Evolutionary conservation across 2,329 filamentous ascomycete genomes (phyloP).

Genomic region (Fusarium cyanostomum): DNA sequence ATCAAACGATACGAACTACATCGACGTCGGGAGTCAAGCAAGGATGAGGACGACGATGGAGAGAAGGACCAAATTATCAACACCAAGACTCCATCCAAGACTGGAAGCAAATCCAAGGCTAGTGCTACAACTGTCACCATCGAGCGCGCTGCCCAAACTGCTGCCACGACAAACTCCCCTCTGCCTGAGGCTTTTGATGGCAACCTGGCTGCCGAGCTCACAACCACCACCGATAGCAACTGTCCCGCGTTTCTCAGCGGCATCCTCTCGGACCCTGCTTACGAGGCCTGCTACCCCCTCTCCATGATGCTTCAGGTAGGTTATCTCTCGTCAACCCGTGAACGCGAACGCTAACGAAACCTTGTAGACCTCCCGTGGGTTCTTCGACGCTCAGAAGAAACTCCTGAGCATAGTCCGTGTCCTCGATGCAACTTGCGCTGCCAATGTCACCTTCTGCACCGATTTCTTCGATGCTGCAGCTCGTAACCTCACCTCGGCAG

Average conservation of each 20-base stretch:
- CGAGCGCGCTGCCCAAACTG: conserved; percentile 31
- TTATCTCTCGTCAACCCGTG: background rate
- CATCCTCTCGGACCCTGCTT: conserved; percentile 72
- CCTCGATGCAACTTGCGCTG: conserved; percentile 80
- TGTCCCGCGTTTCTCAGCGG: conserved; percentile 75
- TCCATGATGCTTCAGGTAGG: conserved; percentile 83
- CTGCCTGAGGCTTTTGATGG: conserved; percentile 69
- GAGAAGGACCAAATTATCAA: conserved; percentile 22
- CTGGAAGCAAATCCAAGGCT: conserved; percentile 27
- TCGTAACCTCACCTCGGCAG: conserved; percentile 66
- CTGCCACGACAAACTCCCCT: conserved; percentile 58
- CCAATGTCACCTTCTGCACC: conserved; percentile 72
- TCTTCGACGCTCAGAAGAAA: conserved; percentile 82
- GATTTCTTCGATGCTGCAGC: conserved; percentile 72
- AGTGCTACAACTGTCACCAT: conserved; percentile 38
- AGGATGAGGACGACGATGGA: conserved; percentile 24
- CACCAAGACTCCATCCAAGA: conserved; percentile 27
- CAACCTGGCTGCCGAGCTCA: conserved; percentile 70
- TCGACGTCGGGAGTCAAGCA: conserved; percentile 26
- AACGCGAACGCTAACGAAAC: conserved; percentile 8
- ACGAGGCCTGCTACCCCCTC: conserved; percentile 80
- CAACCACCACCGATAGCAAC: conserved; percentile 55
- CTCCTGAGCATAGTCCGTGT: conserved; percentile 77
- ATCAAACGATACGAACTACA: conserved; percentile 19
- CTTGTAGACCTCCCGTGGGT: conserved; percentile 77